Base-by-base conservation (phyloP, 495 filamentous ascomycete genomes). In the Aspergillus incahuasiensis region DNA sequence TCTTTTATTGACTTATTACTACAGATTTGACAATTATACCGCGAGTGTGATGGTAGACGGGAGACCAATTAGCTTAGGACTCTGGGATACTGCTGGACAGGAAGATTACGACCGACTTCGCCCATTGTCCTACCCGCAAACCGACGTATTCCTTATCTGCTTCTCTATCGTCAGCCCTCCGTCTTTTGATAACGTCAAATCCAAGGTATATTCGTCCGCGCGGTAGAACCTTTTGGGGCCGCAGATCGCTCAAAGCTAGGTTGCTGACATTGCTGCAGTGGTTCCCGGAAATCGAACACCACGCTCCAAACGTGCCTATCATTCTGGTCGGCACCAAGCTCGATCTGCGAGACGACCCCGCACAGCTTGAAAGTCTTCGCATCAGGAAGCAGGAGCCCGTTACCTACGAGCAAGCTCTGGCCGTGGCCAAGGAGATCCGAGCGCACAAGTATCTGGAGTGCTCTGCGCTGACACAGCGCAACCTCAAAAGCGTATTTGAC, bases 71-170 rank as follows among this genome's bases (percentile, higher is more conserved):
- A 96, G 91, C 73, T 75, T 98, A 61, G 94, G 94, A 61, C 76
- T 98, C 38, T 97, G 94, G 94, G 94, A 98, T 86, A 98, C 94
- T 63, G 94, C 94, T 62, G 94, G 92, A 66, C 92, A 97, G 78
- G 94, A 98, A 79, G 92, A 96, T 78, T 96, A 98, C 73, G 94
- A 97, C 71, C 84, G 94, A 68, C 84, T 97, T 63, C 84, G 94
- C 63, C 94, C 94, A 57, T 86, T 98, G 46, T 96, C 91, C 18
- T 97, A 98, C 70, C 94, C 94, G 6, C 94, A 97, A 74, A 98
- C 94, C 52, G 92, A 98, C 66, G 94, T 97, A 34, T 97, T 97
- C 74, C 79, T 98, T 43, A 95, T 97, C 65, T 97, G 94, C 76
- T 98, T 98, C 78, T 97, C 92, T 30, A 92, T 97, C 66, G 91